Conservation (phyloP, 148 eudicot genomes). For the Polygonum maritimum region DNA sequence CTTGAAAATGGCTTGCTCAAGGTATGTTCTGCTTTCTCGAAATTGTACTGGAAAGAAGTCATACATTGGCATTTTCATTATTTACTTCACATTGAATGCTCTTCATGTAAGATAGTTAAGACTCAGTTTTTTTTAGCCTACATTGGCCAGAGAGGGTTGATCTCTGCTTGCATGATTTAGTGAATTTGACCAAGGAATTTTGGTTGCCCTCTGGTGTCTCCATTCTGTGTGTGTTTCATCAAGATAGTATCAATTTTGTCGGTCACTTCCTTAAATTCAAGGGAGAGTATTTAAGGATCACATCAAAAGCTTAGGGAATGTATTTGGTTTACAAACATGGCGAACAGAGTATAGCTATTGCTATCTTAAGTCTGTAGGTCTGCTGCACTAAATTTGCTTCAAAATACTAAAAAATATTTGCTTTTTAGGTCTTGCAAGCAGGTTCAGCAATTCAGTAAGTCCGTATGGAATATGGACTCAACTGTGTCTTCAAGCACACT, state of each 20-base stretch:
- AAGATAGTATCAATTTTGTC: not conserved
- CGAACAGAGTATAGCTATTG: not conserved
- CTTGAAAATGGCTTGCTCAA: conserved; percentile 68
- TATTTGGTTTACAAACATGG: not conserved
- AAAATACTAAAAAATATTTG: not conserved
- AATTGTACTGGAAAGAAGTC: not conserved
- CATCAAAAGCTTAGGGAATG: not conserved
- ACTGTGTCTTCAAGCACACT: conserved; percentile 69
- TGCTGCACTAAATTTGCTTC: not conserved
- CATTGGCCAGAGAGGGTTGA: not conserved
- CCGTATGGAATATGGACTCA: conserved; percentile 83
- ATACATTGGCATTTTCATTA: not conserved
- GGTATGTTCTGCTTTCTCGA: conserved; percentile 30
- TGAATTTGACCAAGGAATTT: not conserved
- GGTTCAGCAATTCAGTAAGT: conserved; percentile 67
- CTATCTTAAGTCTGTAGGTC: not conserved
- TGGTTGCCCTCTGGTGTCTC: not conserved
- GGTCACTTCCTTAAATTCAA: not conserved
- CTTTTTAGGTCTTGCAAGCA: conserved; percentile 67
- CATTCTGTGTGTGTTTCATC: not conserved
- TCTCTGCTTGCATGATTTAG: not conserved
- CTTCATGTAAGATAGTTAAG: not conserved
- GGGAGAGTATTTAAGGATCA: not conserved
- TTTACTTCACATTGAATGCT: not conserved
- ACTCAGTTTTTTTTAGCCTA: not conserved